Conservation (phyloP, 495 filamentous ascomycete genomes). For the Penicillium steckii region DNA sequence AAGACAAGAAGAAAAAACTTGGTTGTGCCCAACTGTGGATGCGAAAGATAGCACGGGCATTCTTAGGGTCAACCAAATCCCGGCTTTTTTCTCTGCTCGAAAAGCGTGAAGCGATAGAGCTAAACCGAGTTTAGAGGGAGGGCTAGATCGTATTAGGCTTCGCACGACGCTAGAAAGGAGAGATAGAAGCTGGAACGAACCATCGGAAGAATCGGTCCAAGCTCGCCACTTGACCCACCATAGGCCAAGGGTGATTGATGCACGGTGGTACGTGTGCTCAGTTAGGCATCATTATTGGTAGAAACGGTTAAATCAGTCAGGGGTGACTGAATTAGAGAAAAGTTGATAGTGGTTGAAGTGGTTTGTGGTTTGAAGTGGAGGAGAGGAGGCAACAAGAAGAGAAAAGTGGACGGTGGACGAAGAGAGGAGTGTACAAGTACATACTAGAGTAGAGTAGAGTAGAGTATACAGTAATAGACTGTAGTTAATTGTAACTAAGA, state of each 20-base stretch:
- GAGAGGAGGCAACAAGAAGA: not conserved
- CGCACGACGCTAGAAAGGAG: not conserved
- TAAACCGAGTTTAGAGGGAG: not conserved
- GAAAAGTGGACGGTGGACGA: not conserved
- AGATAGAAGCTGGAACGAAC: not conserved
- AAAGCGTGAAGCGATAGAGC: not conserved
- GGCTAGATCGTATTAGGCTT: slow-evolving; percentile 8
- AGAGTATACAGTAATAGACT: no score
- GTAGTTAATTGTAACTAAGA: no score
- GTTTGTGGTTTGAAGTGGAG: no score
- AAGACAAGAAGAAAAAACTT: no score
- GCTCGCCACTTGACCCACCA: slow-evolving; percentile 1
- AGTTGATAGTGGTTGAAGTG: no score
- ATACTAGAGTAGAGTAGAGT: no score
- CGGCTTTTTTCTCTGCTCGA: not conserved
- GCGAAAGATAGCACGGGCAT: not conserved
- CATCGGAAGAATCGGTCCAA: not conserved
- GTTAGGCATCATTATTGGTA: not conserved
- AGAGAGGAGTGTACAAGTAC: no score
- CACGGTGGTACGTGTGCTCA: not conserved
- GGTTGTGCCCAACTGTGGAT: slow-evolving; percentile 1
- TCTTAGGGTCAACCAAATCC: not conserved
- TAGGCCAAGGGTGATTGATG: not conserved
- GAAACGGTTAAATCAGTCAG: not conserved
- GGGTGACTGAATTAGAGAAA: not conserved